A percentile compares a stretch with the other conserved stretches of the same genome.
phyloP scores from a whole-genome alignment of 768 basidiomycete genomes.

The Psilocybe tampanensis region DNA sequence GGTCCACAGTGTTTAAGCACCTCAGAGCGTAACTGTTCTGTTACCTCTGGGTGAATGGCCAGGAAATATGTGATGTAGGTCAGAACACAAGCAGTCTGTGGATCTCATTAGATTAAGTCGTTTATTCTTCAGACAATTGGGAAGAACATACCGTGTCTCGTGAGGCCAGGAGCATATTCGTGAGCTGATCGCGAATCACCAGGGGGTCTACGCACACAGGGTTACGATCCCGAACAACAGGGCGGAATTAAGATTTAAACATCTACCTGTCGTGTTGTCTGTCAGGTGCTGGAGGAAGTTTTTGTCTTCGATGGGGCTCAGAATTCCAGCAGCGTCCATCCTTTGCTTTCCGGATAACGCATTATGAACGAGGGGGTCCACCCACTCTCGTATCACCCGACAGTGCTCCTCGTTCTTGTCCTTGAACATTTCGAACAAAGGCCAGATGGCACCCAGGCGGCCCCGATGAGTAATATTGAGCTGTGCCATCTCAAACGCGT shows the following conservation, averaged over 20 bases:
- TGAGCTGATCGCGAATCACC: conserved; percentile 74
- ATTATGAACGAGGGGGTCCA: conserved; percentile 63
- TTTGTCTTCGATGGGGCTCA: conserved; percentile 47
- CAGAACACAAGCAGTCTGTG: conserved; percentile 67
- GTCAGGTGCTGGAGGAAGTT: conserved; percentile 71
- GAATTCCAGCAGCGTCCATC: conserved; percentile 38
- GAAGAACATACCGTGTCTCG: conserved; percentile 62
- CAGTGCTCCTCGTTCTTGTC: conserved; percentile 54
- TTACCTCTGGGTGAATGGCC: conserved; percentile 62
- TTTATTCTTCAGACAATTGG: conserved; percentile 21
- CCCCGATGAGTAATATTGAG: conserved; percentile 50
- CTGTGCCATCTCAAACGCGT: conserved; percentile 62
- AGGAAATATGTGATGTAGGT: conserved; percentile 75
- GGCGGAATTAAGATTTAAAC: neutral
- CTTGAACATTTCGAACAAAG: conserved; percentile 57
- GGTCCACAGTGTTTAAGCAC: conserved; percentile 57
- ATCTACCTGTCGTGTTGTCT: conserved; percentile 61
- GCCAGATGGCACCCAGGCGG: conserved; percentile 60
- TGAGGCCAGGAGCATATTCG: conserved; percentile 77
- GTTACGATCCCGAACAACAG: conserved; percentile 2
- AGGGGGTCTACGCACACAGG: conserved; percentile 49
- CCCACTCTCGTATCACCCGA: conserved; percentile 54
- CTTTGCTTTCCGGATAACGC: conserved; percentile 49
- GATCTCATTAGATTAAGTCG: neutral
- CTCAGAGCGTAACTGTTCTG: conserved; percentile 56